phyloP scores from a whole-genome alignment of 495 filamentous ascomycete species.

The Bacidia rubella region DNA sequence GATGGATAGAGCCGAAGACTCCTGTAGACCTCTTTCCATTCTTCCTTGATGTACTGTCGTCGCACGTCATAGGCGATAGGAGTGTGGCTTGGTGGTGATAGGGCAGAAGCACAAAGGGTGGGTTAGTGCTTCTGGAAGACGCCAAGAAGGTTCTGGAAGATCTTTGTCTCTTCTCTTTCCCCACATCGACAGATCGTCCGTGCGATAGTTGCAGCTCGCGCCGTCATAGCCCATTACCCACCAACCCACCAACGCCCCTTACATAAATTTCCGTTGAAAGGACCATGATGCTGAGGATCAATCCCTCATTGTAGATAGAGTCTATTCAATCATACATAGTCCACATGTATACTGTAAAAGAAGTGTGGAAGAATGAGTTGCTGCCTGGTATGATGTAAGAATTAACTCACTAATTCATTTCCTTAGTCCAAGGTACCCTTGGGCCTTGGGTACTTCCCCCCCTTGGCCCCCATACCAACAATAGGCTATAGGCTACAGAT shows the following conservation, averaged over 20 bases:
- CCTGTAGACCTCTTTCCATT: too few species aligned
- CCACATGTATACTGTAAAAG: neutral
- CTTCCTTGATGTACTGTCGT: too few species aligned
- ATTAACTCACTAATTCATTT: too few species aligned
- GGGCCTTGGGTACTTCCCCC: neutral
- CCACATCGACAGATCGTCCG: neutral
- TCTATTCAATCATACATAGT: neutral
- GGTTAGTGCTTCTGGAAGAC: slow-evolving; percentile 11
- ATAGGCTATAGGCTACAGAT: neutral
- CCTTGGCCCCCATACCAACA: neutral
- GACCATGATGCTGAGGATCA: too few species aligned
- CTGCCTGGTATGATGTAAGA: neutral
- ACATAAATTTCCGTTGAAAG: neutral
- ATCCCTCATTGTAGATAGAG: neutral
- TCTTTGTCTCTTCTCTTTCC: slow-evolving; percentile 11
- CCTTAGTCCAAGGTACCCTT: neutral
- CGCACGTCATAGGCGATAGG: neutral
- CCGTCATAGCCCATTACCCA: neutral
- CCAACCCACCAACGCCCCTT: neutral
- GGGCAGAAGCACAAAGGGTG: neutral
- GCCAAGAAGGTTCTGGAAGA: slow-evolving; percentile 14
- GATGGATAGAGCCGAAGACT: too few species aligned
- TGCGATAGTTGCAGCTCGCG: slow-evolving; percentile 5
- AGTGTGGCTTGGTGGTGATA: neutral
- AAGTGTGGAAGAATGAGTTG: neutral